Evolutionary conservation across 305 asterid genomes (phyloP).

Genomic region (Euphrasia arctica): DNA sequence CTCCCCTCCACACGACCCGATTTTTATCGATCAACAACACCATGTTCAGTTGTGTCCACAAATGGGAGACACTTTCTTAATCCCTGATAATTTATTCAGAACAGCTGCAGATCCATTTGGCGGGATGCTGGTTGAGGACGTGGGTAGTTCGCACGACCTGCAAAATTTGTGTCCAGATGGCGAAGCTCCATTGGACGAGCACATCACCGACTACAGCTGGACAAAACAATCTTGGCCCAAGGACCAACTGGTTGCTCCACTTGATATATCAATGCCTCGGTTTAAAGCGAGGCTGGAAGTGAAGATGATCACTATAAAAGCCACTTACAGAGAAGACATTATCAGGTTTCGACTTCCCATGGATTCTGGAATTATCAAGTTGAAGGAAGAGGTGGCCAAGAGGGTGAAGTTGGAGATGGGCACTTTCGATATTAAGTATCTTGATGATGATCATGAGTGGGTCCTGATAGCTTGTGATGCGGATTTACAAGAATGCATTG

Average conservation of each 20-base stretch:
- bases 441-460: constrained; percentile 91
- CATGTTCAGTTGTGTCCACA: constrained; percentile 35
- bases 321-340: constrained; percentile 67
- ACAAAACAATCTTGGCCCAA: constrained; percentile 38
- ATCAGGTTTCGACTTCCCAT: constrained; percentile 62
- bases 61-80: constrained; percentile 42
- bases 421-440: constrained; percentile 71
- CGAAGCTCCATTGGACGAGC: constrained; percentile 50
- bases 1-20: constrained; percentile 47
- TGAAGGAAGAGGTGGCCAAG: constrained; percentile 78
- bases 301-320: constrained; percentile 71
- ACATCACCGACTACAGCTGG: constrained; percentile 55
- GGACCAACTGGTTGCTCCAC: constrained; percentile 35
- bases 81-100: constrained; percentile 34
- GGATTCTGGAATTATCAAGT: constrained; percentile 45
- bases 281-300: constrained; percentile 49
- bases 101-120: constrained; percentile 43
- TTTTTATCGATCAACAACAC: constrained; percentile 33
- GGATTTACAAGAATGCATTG: constrained; percentile 70
- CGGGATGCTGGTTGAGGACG: constrained; percentile 67
- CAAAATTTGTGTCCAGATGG: constrained; percentile 52
- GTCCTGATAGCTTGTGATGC: constrained; percentile 67
- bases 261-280: constrained; percentile 30
- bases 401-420: constrained; percentile 68
- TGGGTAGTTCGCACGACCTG: constrained; percentile 81